These are phyloP conservation scores for Dryadomyces sulphureus DNA, from an alignment of 2,329 filamentous ascomycete genomes.

Conservation along the genomic window DNA sequence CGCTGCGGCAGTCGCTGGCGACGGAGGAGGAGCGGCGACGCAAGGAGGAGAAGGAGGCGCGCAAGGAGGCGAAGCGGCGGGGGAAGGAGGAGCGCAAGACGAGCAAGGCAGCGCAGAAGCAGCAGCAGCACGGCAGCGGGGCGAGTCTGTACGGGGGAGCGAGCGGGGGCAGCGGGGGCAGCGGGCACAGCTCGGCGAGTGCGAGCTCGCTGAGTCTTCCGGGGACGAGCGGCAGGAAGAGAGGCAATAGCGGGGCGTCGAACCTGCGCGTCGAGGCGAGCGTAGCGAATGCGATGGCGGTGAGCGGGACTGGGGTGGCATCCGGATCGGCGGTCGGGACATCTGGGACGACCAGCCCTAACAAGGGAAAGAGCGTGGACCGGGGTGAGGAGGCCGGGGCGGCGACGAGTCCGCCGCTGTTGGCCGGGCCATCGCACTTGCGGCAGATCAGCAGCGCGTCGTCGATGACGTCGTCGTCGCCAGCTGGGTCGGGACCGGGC, in stretches of 20 bases:
- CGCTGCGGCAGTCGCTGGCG: slow-evolving; percentile 78
- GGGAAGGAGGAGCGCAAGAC: slow-evolving; percentile 75
- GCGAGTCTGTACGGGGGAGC: slow-evolving; percentile 24
- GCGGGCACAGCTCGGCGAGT: slow-evolving; percentile 35
- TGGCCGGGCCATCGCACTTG: slow-evolving; percentile 53
- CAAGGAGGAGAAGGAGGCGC: slow-evolving; percentile 66
- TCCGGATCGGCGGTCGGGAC: slow-evolving; percentile 14
- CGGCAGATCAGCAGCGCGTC: slow-evolving; percentile 80
- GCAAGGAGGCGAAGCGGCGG: slow-evolving; percentile 71
- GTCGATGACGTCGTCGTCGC: slow-evolving; percentile 65
- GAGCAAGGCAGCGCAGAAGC: slow-evolving; percentile 44
- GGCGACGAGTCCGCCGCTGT: slow-evolving; percentile 32
- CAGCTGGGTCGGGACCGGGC: slow-evolving; percentile 48
- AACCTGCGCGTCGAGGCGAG: slow-evolving; percentile 43
- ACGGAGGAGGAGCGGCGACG: slow-evolving; percentile 85
- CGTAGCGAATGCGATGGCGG: slow-evolving; percentile 26
- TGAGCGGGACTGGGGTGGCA: slow-evolving; percentile 13
- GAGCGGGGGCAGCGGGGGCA: slow-evolving; percentile 19
- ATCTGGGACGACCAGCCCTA: not conserved
- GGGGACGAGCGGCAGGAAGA: slow-evolving; percentile 34
- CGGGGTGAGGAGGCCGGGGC: slow-evolving; percentile 26
- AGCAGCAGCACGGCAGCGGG: slow-evolving; percentile 21
- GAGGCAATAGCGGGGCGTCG: slow-evolving; percentile 45
- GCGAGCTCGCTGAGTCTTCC: slow-evolving; percentile 52
- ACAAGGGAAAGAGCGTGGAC: slow-evolving; percentile 58